Evolutionary conservation across 345 rosid species (phyloP).

Genomic region (Erysimum cheiranthoides): DNA sequence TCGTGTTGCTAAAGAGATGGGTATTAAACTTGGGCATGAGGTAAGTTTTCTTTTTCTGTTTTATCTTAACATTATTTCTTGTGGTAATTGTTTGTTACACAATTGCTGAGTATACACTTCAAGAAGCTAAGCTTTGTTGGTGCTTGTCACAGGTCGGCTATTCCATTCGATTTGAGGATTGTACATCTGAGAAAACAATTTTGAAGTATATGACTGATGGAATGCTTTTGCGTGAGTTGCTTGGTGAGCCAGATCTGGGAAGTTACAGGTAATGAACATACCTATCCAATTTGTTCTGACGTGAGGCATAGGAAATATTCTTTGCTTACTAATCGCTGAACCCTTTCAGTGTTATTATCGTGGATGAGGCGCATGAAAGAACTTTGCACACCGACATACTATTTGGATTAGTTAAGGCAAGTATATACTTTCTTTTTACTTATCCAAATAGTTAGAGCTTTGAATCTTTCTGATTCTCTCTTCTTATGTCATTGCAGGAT

Average conservation of each 20-base stretch:
- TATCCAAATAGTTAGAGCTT: not conserved
- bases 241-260: slow-evolving; percentile 82
- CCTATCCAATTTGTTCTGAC: not conserved
- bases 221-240: slow-evolving; percentile 81
- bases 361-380: slow-evolving; percentile 98
- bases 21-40: slow-evolving; percentile 93
- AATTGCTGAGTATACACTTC: not conserved
- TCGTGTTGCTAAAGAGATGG: slow-evolving; percentile 92
- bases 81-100: not conserved
- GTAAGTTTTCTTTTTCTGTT: slow-evolving; percentile 37
- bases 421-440: slow-evolving; percentile 24
- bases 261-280: slow-evolving; percentile 62
- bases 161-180: slow-evolving; percentile 92
- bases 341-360: slow-evolving; percentile 75
- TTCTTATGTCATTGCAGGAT: slow-evolving; percentile 55
- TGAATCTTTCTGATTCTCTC: slow-evolving; percentile 23
- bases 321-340: slow-evolving; percentile 21
- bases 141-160: slow-evolving; percentile 69
- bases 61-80: not conserved
- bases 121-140: not conserved
- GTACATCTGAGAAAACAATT: slow-evolving; percentile 83
- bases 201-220: slow-evolving; percentile 92
- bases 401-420: slow-evolving; percentile 83
- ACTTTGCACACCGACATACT: slow-evolving; percentile 84
- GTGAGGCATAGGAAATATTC: not conserved